These are phyloP conservation scores for Candida patagonica DNA, from an alignment of 805 yeast species.

Conservation along the genomic window DNA sequence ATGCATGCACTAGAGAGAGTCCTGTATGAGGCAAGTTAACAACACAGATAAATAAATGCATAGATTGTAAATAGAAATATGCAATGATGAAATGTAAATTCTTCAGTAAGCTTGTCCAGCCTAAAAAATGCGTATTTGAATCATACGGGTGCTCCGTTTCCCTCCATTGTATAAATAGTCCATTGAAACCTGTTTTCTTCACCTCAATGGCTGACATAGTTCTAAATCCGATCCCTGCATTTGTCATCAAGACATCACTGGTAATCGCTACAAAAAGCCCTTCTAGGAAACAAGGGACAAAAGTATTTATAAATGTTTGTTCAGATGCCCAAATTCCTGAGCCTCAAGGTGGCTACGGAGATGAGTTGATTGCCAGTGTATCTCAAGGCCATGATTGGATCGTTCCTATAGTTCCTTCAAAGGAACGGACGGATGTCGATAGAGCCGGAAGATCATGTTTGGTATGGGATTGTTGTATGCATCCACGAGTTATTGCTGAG, in stretches of 20 bases:
- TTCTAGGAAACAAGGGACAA: conserved; percentile 33
- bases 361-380: conserved; percentile 49
- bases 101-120: no score
- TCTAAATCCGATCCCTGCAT: conserved; percentile 51
- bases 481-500: conserved; percentile 55
- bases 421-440: conserved; percentile 46
- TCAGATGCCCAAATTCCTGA: conserved; percentile 54
- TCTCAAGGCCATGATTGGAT: conserved; percentile 74
- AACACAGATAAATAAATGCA: no score
- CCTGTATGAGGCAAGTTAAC: no score
- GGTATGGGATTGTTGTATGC: conserved; percentile 75
- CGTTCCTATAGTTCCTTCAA: conserved; percentile 68
- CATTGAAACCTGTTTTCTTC: no score
- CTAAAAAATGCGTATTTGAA: no score
- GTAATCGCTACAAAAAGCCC: conserved; percentile 28
- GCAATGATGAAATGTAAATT: no score
- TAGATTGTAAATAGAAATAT: no score
- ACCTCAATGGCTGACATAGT: conserved; percentile 20
- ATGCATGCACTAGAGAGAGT: conserved; percentile 1
- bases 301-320: conserved; percentile 74
- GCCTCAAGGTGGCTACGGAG: conserved; percentile 45
- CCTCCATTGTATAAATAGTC: no score
- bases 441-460: conserved; percentile 53
- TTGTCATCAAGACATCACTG: conserved; percentile 61
- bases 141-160: no score